These are phyloP conservation scores for Colletotrichum godetiae DNA, from an alignment of 2,329 filamentous ascomycete genomes.

Conservation along the genomic window DNA sequence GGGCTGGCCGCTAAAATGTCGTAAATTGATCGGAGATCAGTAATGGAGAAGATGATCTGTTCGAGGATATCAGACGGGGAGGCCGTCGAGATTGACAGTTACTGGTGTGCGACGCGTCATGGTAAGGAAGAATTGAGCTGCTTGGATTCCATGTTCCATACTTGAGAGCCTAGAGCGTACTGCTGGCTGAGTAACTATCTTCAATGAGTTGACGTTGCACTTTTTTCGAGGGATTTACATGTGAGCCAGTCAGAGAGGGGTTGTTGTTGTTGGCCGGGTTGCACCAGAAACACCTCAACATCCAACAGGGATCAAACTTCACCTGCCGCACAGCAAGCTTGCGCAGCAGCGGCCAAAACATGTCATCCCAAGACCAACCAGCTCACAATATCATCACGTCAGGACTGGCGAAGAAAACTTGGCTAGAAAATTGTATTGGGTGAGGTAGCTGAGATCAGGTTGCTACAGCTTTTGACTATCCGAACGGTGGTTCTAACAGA, in stretches of 20 bases:
- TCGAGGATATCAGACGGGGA: slow-evolving; percentile 11
- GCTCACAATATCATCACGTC: not conserved
- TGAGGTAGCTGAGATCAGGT: too few relatives aligned
- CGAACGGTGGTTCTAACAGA: too few relatives aligned
- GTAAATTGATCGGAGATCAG: slow-evolving; percentile 9
- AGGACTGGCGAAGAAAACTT: too few relatives aligned
- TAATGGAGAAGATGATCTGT: not conserved
- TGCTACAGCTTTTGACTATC: too few relatives aligned
- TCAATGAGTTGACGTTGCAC: not conserved
- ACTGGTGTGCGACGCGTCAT: not conserved
- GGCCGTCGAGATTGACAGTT: not conserved
- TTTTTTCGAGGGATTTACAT: not conserved
- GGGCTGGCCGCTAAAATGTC: slow-evolving; percentile 4
- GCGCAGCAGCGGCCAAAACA: too few relatives aligned
- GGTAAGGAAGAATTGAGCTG: not conserved
- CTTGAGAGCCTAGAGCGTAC: not conserved
- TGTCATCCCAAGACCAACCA: not conserved
- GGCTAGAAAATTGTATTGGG: too few relatives aligned
- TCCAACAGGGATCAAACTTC: too few relatives aligned
- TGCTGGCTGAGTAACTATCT: too few relatives aligned
- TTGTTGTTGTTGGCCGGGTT: not conserved
- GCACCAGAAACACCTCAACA: too few relatives aligned
- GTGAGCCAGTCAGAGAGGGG: not conserved
- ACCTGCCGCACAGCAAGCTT: not conserved
- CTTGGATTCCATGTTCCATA: not conserved